Evolutionary conservation across 192 early-diverging fungal species (phyloP).

Genomic region (Spinellus fusiger): DNA sequence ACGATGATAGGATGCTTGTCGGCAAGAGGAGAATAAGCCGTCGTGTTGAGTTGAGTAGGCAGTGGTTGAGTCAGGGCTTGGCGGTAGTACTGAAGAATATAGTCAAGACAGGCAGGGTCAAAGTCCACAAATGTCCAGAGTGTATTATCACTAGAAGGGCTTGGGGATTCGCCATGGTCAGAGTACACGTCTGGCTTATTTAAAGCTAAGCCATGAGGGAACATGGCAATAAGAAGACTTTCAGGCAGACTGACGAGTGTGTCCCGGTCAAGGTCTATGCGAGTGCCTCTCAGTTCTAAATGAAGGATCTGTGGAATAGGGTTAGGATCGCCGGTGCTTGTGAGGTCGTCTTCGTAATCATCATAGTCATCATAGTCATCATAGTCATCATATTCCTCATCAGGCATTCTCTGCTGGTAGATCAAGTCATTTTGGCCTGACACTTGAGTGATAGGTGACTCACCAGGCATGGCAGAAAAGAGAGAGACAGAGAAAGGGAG

Average conservation of each 20-base stretch:
- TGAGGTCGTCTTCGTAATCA: neutral
- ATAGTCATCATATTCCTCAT: neutral
- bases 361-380: neutral
- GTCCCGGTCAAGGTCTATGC: conserved; percentile 52
- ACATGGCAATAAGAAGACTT: conserved; percentile 56
- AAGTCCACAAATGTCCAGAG: conserved; percentile 44
- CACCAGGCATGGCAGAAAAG: neutral
- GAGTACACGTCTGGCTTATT: conserved; percentile 17
- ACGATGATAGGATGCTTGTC: conserved; percentile 67
- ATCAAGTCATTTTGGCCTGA: neutral
- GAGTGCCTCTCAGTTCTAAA: conserved; percentile 51
- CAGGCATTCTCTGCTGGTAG: neutral
- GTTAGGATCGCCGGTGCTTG: neutral
- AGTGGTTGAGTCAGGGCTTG: conserved; percentile 21
- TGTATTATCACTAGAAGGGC: neutral
- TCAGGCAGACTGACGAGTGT: conserved; percentile 52
- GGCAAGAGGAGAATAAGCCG: conserved; percentile 25
- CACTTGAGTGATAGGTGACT: neutral
- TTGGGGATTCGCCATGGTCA: conserved; percentile 25
- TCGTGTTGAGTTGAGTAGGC: conserved; percentile 26
- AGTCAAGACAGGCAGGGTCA: conserved; percentile 47
- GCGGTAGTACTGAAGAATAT: conserved; percentile 43
- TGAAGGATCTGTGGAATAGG: conserved; percentile 43
- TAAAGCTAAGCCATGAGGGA: conserved; percentile 53
- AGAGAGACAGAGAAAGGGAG: neutral